Evolutionary conservation across 352 stramenopile species (phyloP), one percentile per base, ranked within the genome.

Genomic region (Hyaloperonospora brassicae): DNA sequence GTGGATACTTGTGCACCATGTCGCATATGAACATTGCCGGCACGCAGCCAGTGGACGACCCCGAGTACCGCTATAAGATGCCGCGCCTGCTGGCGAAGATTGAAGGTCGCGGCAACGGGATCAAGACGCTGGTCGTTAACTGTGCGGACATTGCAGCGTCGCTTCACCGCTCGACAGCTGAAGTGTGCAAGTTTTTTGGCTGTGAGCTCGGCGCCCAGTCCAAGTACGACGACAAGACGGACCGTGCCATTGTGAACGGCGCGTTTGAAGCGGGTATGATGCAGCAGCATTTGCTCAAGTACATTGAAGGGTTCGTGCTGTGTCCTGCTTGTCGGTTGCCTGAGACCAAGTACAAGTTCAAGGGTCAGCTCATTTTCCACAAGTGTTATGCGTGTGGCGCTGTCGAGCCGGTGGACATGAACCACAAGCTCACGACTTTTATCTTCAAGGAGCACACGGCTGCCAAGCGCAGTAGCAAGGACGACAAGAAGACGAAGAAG

Each of bases 111-210:
- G 97, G 97, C 48, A 99, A 99, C 74, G 97, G 97, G 54, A 99
- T 99, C 71, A 99, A 99, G 81, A 99, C 97, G 31, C 81, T 98
- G 31, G 93, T 99, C 54, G 89, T 97, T 25, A 99, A 99, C 86
- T 97, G 98, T 57, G 80, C 79, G 13, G 95, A 98, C 42, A 79
- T 99, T 21, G 96, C 89, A 12, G 64, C 79, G 21, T 87, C 87
- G 42, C 77, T 99, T 23, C 91, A 99, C 67, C 93, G 96, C 48
- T 85, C 89, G 27, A 87, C 95, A 5, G 86, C 84, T 17, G 95
- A 99, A 73, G 95, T 99, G 24, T 98, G 87, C 89, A 99, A 98
- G 84, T 99, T 98, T 71, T 99, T 99, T 59, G 97, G 97, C 47
- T 98, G 71, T 55, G 97, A 99, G 73, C 73, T 99, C 0, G 96